Percentiles rank a stretch among this genome's conserved stretches.
phyloP scores from a whole-genome alignment of 2,329 filamentous ascomycete species.

The Elsinoe ampelina region DNA sequence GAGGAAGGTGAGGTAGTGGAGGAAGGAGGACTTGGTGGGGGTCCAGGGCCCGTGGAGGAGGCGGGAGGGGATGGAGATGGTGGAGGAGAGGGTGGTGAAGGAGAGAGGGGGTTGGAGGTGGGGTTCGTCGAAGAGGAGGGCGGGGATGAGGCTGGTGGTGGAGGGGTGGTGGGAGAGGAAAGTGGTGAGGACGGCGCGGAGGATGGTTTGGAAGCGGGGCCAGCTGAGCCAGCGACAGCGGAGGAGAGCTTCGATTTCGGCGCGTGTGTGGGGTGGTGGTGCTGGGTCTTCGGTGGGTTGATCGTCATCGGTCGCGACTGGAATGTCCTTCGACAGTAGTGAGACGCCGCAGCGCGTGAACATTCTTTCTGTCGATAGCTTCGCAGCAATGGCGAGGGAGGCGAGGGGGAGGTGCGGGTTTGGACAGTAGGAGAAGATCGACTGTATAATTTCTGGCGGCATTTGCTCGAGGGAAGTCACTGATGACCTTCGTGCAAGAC shows the following conservation, averaged over 20 bases:
- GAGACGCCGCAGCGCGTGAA: conserved; percentile 21
- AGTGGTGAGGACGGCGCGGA: conserved; percentile 12
- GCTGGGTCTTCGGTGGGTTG: not conserved
- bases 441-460: conserved; percentile 28
- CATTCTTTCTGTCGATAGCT: conserved; percentile 25
- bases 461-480: conserved; percentile 25
- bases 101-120: conserved; percentile 18
- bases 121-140: conserved; percentile 14
- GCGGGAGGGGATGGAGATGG: conserved; percentile 15
- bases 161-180: not conserved
- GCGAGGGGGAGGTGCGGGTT: conserved; percentile 26
- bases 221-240: conserved; percentile 29
- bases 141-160: not conserved
- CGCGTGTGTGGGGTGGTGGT: not conserved
- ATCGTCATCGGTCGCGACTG: conserved; percentile 16
- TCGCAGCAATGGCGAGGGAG: conserved; percentile 21
- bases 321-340: not conserved
- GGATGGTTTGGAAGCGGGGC: conserved; percentile 24
- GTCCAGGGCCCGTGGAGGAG: conserved; percentile 23
- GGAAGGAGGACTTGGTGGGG: conserved; percentile 19
- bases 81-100: conserved; percentile 16
- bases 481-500: conserved; percentile 2
- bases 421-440: conserved; percentile 25
- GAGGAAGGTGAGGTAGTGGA: conserved; percentile 15
- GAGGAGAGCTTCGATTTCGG: conserved; percentile 22